These are phyloP conservation scores for Lunasporangiospora selenospora DNA, from an alignment of 192 early-diverging fungal genomes.

Conservation along the genomic window DNA sequence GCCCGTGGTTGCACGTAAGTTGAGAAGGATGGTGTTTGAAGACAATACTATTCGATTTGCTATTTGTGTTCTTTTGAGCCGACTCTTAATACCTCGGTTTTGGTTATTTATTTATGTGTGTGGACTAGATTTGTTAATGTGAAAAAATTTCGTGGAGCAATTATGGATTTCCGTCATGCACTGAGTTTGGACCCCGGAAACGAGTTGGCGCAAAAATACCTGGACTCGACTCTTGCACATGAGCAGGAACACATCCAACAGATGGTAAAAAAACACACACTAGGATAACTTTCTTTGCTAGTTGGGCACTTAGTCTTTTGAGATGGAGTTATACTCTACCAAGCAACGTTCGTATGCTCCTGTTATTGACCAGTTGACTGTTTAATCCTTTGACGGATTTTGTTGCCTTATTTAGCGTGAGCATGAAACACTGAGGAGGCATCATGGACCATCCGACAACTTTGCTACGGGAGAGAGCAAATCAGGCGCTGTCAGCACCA, in stretches of 20 bases:
- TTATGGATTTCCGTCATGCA: slow-evolving; percentile 44
- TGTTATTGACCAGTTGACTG: not conserved
- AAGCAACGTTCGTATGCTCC: not conserved
- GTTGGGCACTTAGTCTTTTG: not conserved
- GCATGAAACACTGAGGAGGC: not conserved
- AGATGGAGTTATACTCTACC: not conserved
- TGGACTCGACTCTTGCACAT: slow-evolving; percentile 37
- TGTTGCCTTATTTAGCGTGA: not conserved
- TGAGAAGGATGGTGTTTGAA: too few species aligned
- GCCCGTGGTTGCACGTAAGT: slow-evolving; percentile 51
- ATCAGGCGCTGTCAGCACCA: not conserved
- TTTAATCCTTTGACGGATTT: not conserved
- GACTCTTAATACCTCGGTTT: too few species aligned
- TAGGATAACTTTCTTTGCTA: too few species aligned
- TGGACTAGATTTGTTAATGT: slow-evolving; percentile 22
- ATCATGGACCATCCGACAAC: not conserved
- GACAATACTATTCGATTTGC: too few species aligned
- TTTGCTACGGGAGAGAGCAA: not conserved
- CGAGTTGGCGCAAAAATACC: slow-evolving; percentile 22
- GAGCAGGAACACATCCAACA: slow-evolving; percentile 27
- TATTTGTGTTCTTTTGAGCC: too few species aligned
- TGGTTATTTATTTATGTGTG: too few species aligned
- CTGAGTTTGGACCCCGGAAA: slow-evolving; percentile 23
- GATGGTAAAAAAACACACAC: slow-evolving; percentile 9
- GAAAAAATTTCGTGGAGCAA: slow-evolving; percentile 23